Percentiles rank a stretch among this genome's conserved stretches.
Evolutionary conservation across 306 rosid genomes (phyloP).

Genomic region (Gastrolobium villosum): DNA sequence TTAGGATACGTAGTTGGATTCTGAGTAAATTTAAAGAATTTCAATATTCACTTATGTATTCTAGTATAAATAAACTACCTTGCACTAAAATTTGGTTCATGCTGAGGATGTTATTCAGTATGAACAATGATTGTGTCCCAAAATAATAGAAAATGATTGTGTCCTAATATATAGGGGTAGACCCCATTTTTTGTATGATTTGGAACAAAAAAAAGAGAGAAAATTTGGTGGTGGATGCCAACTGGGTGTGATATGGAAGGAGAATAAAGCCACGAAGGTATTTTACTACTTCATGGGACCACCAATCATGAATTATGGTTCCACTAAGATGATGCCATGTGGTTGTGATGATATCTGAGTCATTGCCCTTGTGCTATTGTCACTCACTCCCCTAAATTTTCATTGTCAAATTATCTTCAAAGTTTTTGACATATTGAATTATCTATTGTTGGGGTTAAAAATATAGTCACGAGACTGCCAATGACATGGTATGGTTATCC

Average conservation of each 20-base stretch:
- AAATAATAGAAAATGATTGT: neutral
- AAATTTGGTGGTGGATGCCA: constrained; percentile 69
- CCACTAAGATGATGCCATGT: constrained; percentile 47
- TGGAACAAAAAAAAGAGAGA: constrained; percentile 21
- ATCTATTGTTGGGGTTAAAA: constrained; percentile 25
- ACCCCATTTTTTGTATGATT: constrained; percentile 52
- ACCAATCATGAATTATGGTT: constrained; percentile 60
- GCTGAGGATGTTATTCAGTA: constrained; percentile 10
- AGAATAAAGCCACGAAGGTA: constrained; percentile 63
- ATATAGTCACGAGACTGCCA: constrained; percentile 46
- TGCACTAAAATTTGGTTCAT: neutral
- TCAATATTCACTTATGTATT: too few species aligned
- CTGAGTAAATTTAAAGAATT: too few species aligned
- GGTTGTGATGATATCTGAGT: constrained; percentile 35
- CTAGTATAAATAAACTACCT: too few species aligned
- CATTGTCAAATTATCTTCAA: neutral
- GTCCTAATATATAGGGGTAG: constrained; percentile 42
- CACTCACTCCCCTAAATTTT: neutral
- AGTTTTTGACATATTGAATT: neutral
- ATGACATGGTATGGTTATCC: constrained; percentile 56
- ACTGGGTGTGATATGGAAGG: constrained; percentile 58
- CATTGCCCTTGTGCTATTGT: neutral
- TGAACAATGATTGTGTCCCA: constrained; percentile 48
- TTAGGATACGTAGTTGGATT: too few species aligned
- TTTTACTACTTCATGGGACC: constrained; percentile 61